Percentiles rank a stretch among this genome's conserved stretches.
Evolutionary conservation across 306 rosid species (phyloP).

Genomic region (Lablab purpureus): DNA sequence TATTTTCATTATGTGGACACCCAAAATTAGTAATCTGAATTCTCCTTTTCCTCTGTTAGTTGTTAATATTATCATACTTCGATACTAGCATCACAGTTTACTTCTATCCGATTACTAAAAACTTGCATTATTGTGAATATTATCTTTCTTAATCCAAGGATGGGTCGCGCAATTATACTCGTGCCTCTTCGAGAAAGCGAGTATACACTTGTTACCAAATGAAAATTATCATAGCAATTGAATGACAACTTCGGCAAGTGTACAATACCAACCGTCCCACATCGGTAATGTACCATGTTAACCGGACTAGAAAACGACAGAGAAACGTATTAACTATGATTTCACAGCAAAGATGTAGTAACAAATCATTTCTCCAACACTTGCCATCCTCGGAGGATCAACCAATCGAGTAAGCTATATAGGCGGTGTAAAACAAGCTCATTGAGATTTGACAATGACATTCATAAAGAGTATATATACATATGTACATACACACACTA

Average conservation of each 20-base stretch:
- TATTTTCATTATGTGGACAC: neutral
- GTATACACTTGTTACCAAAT: conserved; percentile 2
- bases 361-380: conserved; percentile 35
- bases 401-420: conserved; percentile 36
- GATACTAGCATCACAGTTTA: neutral
- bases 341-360: conserved; percentile 21
- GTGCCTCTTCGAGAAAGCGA: conserved; percentile 23
- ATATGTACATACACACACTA: neutral
- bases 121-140: neutral
- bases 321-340: neutral
- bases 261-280: conserved; percentile 39
- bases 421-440: neutral
- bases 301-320: conserved; percentile 15
- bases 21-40: neutral
- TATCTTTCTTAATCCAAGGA: neutral
- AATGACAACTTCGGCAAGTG: conserved; percentile 16
- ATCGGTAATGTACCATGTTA: conserved; percentile 24
- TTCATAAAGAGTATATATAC: neutral
- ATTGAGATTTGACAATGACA: conserved; percentile 43
- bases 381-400: conserved; percentile 46
- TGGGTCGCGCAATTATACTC: neutral
- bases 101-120: neutral
- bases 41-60: neutral
- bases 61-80: neutral
- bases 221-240: neutral